phyloP scores from a whole-genome alignment of 2,329 filamentous ascomycete genomes.

The Orbilia brochopaga region DNA sequence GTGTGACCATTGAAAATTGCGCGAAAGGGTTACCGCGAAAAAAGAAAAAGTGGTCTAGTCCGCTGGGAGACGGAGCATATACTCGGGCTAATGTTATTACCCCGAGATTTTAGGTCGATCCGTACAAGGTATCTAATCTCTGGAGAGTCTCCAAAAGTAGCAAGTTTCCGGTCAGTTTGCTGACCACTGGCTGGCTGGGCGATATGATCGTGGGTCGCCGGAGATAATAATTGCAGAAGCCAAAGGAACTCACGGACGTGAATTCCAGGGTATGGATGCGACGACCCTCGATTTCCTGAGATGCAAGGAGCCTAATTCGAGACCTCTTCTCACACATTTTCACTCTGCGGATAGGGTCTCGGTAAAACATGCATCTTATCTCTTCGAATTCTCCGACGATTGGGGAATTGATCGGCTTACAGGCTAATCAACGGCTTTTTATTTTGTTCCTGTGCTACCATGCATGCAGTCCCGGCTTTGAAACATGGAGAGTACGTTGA shows the following conservation, averaged over 20 bases:
- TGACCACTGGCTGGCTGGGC: neutral
- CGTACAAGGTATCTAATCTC: conserved; percentile 62
- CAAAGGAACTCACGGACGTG: conserved; percentile 72
- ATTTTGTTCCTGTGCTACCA: neutral
- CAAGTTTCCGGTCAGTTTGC: neutral
- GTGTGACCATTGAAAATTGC: conserved; percentile 1
- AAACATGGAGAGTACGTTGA: conserved; percentile 65
- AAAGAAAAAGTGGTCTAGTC: neutral
- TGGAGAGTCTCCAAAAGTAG: conserved; percentile 2
- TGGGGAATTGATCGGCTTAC: conserved; percentile 10
- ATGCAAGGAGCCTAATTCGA: conserved; percentile 16
- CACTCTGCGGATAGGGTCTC: conserved; percentile 28
- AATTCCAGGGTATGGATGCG: conserved; percentile 66
- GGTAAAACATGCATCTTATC: conserved; percentile 19
- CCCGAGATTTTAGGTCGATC: conserved; percentile 64
- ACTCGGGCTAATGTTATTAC: conserved; percentile 27
- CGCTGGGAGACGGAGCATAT: conserved; percentile 14
- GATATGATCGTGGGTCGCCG: conserved; percentile 25
- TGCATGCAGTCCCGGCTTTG: conserved; percentile 70
- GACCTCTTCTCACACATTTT: conserved; percentile 6
- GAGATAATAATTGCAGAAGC: conserved; percentile 62
- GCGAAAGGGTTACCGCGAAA: conserved; percentile 5
- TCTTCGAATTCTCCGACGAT: conserved; percentile 56
- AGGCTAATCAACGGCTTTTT: conserved; percentile 8
- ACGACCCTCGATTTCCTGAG: conserved; percentile 10